These are phyloP conservation scores for Suhomyces sp. DNA, from an alignment of 805 yeast genomes.

Conservation along the genomic window DNA sequence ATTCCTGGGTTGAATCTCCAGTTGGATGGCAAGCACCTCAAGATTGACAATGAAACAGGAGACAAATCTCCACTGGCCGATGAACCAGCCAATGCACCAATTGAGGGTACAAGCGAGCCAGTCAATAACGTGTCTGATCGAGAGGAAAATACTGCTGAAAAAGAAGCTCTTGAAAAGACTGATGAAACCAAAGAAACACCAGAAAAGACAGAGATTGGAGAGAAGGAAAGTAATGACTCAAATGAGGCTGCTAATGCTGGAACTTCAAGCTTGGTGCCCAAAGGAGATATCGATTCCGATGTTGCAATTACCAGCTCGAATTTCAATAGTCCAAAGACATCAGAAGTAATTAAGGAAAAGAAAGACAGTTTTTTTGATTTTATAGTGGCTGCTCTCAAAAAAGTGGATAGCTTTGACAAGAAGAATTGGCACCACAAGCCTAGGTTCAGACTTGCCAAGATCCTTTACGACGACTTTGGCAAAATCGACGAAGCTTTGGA, in stretches of 20 bases:
- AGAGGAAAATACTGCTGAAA: background rate
- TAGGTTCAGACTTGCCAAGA: slow-evolving; percentile 63
- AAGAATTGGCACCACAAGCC: slow-evolving; percentile 93
- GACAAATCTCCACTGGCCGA: background rate
- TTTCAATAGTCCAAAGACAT: background rate
- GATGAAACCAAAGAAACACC: background rate
- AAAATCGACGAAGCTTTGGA: slow-evolving; percentile 55
- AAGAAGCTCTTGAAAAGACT: background rate
- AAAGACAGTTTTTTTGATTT: slow-evolving; percentile 30
- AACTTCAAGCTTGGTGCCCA: slow-evolving; percentile 2
- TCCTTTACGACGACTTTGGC: slow-evolving; percentile 52
- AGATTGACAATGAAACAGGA: background rate
- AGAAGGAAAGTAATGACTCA: slow-evolving; percentile 10
- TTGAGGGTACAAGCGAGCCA: background rate
- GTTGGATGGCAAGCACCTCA: background rate
- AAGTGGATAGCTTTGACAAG: slow-evolving; percentile 59
- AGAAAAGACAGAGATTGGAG: slow-evolving; percentile 12
- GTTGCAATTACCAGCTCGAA: background rate
- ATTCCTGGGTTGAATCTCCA: slow-evolving; percentile 29
- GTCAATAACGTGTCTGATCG: background rate
- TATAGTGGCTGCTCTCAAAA: slow-evolving; percentile 46
- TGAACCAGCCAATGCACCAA: background rate
- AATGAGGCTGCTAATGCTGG: background rate
- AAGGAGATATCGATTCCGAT: slow-evolving; percentile 4
- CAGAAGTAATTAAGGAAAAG: background rate